Evolutionary conservation across 2,329 filamentous ascomycete genomes (phyloP).

Genomic region (Pseudocercospora macadamiae): DNA sequence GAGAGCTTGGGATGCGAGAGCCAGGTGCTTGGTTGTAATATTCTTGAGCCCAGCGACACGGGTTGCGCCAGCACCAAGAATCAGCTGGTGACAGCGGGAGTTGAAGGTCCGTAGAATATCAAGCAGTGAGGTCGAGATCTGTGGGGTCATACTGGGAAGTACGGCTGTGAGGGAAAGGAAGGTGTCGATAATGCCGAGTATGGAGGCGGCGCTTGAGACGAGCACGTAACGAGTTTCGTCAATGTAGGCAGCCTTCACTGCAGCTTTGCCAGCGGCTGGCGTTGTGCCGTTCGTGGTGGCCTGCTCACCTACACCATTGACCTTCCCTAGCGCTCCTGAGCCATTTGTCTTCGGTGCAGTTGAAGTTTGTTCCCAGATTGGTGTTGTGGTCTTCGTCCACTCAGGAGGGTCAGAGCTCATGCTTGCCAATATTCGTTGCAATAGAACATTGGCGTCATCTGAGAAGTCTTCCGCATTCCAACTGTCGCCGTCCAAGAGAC

Average conservation of each 20-base stretch:
- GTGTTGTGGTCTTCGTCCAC: constrained; percentile 63
- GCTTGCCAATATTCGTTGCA: constrained; percentile 67
- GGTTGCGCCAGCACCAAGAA: constrained; percentile 91
- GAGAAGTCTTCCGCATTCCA: constrained; percentile 79
- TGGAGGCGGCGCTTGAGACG: constrained; percentile 78
- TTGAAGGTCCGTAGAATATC: constrained; percentile 94
- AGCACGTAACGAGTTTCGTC: constrained; percentile 86
- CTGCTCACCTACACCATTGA: constrained; percentile 14
- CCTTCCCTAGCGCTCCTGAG: constrained; percentile 14
- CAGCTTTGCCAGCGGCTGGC: constrained; percentile 20
- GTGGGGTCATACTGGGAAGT: constrained; percentile 85
- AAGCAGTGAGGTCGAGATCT: constrained; percentile 77
- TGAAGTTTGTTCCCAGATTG: constrained; percentile 52
- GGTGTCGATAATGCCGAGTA: constrained; percentile 77
- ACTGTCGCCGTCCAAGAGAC: constrained; percentile 77
- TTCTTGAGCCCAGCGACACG: constrained; percentile 88
- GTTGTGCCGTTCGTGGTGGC: constrained; percentile 24
- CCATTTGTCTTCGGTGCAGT: constrained; percentile 35
- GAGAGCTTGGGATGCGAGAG: constrained; percentile 85
- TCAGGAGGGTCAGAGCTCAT: constrained; percentile 70
- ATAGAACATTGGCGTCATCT: constrained; percentile 61
- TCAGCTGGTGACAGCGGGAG: constrained; percentile 92
- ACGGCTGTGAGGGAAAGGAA: constrained; percentile 82
- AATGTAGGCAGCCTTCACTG: constrained; percentile 63
- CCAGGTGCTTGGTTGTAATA: constrained; percentile 93